Evolutionary conservation across 208 protist genomes (phyloP).

Genomic region (Crithidia thermophila): DNA sequence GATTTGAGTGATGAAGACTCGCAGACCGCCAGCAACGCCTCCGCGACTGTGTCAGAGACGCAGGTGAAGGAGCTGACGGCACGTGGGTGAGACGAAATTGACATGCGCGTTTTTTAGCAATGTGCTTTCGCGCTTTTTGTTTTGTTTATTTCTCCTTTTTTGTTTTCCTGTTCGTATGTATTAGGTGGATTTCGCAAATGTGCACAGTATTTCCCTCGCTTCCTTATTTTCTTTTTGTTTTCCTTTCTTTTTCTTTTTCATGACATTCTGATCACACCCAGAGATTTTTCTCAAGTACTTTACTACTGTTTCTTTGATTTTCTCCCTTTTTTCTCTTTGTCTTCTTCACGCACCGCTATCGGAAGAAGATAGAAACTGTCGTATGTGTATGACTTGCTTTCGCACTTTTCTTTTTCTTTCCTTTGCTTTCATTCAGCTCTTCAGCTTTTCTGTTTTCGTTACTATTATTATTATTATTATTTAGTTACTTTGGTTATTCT

Average conservation of each 20-base stretch:
- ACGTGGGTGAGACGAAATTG: slow-evolving; percentile 1
- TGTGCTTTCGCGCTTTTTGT: neutral
- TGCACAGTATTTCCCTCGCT: neutral
- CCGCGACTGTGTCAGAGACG: neutral
- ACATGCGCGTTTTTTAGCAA: too few species aligned
- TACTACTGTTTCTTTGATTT: slow-evolving; percentile 5
- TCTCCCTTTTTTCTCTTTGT: slow-evolving; percentile 8
- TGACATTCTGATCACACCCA: neutral
- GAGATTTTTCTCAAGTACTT: slow-evolving; percentile 1
- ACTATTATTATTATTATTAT: slow-evolving; percentile 1
- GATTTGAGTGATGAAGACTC: slow-evolving; percentile 19
- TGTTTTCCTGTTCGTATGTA: too few species aligned
- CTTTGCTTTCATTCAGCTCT: neutral
- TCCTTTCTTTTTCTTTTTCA: slow-evolving; percentile 20
- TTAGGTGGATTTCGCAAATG: too few species aligned
- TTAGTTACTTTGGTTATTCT: neutral
- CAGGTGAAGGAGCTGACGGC: slow-evolving; percentile 7
- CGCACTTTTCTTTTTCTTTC: slow-evolving; percentile 14
- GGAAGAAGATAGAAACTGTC: too few species aligned
- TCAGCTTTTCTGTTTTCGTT: neutral
- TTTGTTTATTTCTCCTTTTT: neutral
- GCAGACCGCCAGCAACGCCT: slow-evolving; percentile 4
- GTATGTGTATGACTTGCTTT: neutral
- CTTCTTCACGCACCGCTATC: too few species aligned
- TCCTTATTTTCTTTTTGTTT: slow-evolving; percentile 1